Percentiles rank a stretch among this genome's conserved stretches.
These are phyloP conservation scores for Solioccasus polychromus DNA, from an alignment of 768 basidiomycete species.

Conservation along the genomic window DNA sequence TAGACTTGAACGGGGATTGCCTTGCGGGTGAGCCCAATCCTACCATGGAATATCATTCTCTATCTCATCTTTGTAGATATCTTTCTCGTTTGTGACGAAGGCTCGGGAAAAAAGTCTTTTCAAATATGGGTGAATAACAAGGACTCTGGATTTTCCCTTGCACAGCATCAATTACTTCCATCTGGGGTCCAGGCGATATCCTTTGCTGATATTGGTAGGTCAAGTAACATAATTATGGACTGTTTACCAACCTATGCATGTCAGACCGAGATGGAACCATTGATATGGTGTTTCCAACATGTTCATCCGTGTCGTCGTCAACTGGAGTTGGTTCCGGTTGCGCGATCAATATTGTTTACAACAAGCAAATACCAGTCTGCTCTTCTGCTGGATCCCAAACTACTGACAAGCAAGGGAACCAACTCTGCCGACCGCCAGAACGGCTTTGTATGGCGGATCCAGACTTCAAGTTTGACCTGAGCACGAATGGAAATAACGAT, in stretches of 20 bases:
- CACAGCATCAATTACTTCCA: slow-evolving; percentile 68
- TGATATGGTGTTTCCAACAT: slow-evolving; percentile 90
- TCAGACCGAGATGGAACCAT: slow-evolving; percentile 94
- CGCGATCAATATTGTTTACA: slow-evolving; percentile 88
- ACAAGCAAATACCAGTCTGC: slow-evolving; percentile 86
- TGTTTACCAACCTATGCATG: slow-evolving; percentile 7
- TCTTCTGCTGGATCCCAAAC: slow-evolving; percentile 49
- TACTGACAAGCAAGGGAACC: slow-evolving; percentile 44
- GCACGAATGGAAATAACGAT: slow-evolving; percentile 45
- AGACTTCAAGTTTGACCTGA: slow-evolving; percentile 74
- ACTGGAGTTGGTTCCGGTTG: slow-evolving; percentile 77
- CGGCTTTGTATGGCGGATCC: slow-evolving; percentile 82
- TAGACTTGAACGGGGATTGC: slow-evolving; percentile 95
- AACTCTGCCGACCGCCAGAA: slow-evolving; percentile 70
- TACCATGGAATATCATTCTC: background rate
- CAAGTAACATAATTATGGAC: background rate
- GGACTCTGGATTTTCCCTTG: slow-evolving; percentile 65
- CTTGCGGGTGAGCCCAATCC: slow-evolving; percentile 60
- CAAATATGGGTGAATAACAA: slow-evolving; percentile 95
- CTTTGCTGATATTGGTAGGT: slow-evolving; percentile 86
- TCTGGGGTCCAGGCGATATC: slow-evolving; percentile 72
- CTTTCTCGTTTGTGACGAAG: slow-evolving; percentile 82
- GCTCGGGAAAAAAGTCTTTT: slow-evolving; percentile 56
- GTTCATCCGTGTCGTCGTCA: slow-evolving; percentile 60
- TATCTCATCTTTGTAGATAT: slow-evolving; percentile 52